Evolutionary conservation across 257 asterid species (phyloP), one percentile per base, ranked within the genome.

Genomic region (Fraxinus cuspidata): DNA sequence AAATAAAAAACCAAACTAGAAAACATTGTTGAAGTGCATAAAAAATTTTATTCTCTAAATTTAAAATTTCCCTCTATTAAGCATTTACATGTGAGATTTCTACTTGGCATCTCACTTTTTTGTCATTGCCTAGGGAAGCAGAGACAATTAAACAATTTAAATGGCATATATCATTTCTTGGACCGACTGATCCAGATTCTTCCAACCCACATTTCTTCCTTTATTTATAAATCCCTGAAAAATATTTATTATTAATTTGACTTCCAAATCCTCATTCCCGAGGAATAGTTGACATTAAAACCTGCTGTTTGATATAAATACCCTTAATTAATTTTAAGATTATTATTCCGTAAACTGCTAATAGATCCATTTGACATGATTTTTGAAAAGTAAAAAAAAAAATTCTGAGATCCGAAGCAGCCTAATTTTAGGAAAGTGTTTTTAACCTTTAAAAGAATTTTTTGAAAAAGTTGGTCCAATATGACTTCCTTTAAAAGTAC

Each of bases 241-340:
- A n/a, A 47, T 13, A 47, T 13, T 13, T 37, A 23, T 34, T 34
- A 32, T 44, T 73, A 51, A 67, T 58, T 82, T 42, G 31, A 53
- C 32, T 11, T 68, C 25, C 37, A 4, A 70, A 68, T 79, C 70
- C 37, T 60, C 66, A 47, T 70, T 74, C 63, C 82, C 86, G 44
- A 84, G 81, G 82, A 79, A 79, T 83, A 72, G 90, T 81, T 83
- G 89, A 87, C 89, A 83, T 83, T 77, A 74, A 38, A 74, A 66
- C 76, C 71, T 56, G 28, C 72, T 58, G 1, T 31, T 2, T 11
- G 13, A 12, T 3, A 13, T 38, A 51, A 15, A 74, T 31, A 42
- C 75, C 4, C 13, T 37, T 3, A 5, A 35, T 40, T 38, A 34
- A 68, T 75, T 53, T 25, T 75, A 71, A 38, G 63, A 64, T 53